Evolutionary conservation across 2,329 filamentous ascomycete genomes (phyloP).

Genomic region (Falciphora oryzae): DNA sequence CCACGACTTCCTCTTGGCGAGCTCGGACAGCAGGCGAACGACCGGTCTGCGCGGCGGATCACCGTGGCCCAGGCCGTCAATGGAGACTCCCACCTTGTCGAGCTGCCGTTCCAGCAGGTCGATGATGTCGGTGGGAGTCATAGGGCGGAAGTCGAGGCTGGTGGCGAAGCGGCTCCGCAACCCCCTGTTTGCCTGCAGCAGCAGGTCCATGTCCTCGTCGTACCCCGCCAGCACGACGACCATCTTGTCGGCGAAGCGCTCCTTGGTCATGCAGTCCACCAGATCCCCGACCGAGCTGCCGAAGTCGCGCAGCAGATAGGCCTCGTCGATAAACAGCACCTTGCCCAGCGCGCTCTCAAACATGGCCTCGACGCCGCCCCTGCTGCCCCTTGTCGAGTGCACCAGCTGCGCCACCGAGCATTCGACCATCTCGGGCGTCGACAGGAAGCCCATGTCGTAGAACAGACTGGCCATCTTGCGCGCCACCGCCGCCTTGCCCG

Average conservation of each 20-base stretch:
- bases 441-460: conserved; percentile 67
- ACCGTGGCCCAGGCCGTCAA: conserved; percentile 10
- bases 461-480: conserved; percentile 68
- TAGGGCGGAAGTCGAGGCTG: conserved; percentile 13
- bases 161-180: conserved; percentile 42
- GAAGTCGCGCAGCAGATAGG: conserved; percentile 36
- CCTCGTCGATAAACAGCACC: conserved; percentile 68
- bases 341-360: conserved; percentile 58
- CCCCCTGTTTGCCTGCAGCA: conserved; percentile 46
- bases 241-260: conserved; percentile 39
- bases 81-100: conserved; percentile 13
- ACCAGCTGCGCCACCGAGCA: conserved; percentile 63
- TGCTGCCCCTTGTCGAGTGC: too few relatives aligned
- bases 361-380: conserved; percentile 53
- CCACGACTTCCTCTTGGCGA: conserved; percentile 13
- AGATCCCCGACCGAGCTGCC: conserved; percentile 30
- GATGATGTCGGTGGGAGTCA: conserved; percentile 4
- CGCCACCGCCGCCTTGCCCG: conserved; percentile 67
- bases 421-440: conserved; percentile 50
- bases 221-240: conserved; percentile 48
- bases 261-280: conserved; percentile 27
- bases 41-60: conserved; percentile 11
- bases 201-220: conserved; percentile 43
- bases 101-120: conserved; percentile 13
- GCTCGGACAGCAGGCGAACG: conserved; percentile 12